Conservation (phyloP, 2,329 filamentous ascomycete genomes). For the Mollisia scopiformis region DNA sequence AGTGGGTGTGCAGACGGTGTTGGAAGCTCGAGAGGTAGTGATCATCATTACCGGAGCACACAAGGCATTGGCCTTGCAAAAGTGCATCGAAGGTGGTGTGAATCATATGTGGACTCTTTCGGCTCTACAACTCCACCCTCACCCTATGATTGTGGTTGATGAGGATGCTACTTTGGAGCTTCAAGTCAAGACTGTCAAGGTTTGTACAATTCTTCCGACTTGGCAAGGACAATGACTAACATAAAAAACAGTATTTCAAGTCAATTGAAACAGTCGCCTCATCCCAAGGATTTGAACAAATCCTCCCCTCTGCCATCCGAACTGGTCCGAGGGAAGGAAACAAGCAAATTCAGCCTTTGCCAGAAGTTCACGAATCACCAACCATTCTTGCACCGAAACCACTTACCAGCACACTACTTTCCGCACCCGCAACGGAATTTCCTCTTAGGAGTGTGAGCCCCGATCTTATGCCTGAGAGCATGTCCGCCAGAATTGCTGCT, state of each 20-base stretch:
- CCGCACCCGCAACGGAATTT: slow-evolving; percentile 58
- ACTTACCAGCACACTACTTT: slow-evolving; percentile 56
- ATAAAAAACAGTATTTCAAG: slow-evolving; percentile 66
- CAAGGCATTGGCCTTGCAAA: slow-evolving; percentile 79
- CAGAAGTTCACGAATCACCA: slow-evolving; percentile 35
- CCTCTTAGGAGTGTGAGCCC: slow-evolving; percentile 58
- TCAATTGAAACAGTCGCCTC: slow-evolving; percentile 68
- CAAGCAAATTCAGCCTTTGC: slow-evolving; percentile 24
- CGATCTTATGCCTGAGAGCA: slow-evolving; percentile 59
- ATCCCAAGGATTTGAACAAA: slow-evolving; percentile 59
- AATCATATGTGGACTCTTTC: slow-evolving; percentile 94
- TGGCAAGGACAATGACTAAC: not conserved
- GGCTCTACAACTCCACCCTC: slow-evolving; percentile 76
- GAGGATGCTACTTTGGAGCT: slow-evolving; percentile 77
- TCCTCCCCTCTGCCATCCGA: slow-evolving; percentile 58
- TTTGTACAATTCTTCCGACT: slow-evolving; percentile 24
- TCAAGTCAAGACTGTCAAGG: slow-evolving; percentile 73
- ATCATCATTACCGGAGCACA: slow-evolving; percentile 81
- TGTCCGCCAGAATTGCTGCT: slow-evolving; percentile 32
- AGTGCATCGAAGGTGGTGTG: slow-evolving; percentile 78
- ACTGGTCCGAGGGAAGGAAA: slow-evolving; percentile 44
- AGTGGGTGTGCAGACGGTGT: slow-evolving; percentile 81
- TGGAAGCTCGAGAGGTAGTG: slow-evolving; percentile 80
- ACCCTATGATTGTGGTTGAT: slow-evolving; percentile 82
- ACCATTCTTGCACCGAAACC: slow-evolving; percentile 58